phyloP scores from a whole-genome alignment of 768 basidiomycete species.

The Mycena polygramma region DNA sequence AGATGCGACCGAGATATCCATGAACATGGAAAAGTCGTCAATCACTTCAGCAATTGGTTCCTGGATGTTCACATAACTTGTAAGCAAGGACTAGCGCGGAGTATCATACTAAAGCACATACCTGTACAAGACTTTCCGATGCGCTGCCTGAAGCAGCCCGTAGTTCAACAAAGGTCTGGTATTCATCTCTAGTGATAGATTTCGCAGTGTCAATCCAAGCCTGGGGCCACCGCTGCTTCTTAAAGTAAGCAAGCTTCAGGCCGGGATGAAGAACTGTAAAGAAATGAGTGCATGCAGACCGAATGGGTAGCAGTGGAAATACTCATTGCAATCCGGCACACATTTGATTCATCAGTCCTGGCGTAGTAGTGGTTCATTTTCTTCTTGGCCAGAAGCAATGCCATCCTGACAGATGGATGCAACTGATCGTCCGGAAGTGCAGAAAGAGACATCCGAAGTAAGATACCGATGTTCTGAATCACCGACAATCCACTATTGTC shows the following conservation, averaged over 20 bases:
- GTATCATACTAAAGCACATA: not conserved
- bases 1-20: not conserved
- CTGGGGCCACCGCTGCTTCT: constrained; percentile 1
- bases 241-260: not conserved
- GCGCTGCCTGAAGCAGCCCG: not conserved
- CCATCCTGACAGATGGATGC: too few relatives aligned
- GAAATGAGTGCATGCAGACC: not conserved
- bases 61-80: not conserved
- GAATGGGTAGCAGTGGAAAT: not conserved
- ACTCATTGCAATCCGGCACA: constrained; percentile 2
- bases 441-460: too few relatives aligned
- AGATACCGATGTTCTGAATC: too few relatives aligned
- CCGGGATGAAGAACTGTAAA: not conserved
- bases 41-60: not conserved
- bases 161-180: constrained; percentile 1
- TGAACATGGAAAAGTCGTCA: constrained; percentile 4
- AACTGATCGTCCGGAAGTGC: too few relatives aligned
- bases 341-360: not conserved
- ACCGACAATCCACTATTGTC: too few relatives aligned
- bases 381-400: not conserved
- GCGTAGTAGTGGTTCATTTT: constrained; percentile 3
- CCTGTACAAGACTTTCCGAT: not conserved
- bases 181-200: not conserved
- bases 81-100: too few relatives aligned
- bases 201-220: not conserved